Percentiles rank a stretch among this genome's conserved stretches.
Evolutionary conservation across 495 filamentous ascomycete genomes (phyloP).

Genomic region (Annulohypoxylon nitens): DNA sequence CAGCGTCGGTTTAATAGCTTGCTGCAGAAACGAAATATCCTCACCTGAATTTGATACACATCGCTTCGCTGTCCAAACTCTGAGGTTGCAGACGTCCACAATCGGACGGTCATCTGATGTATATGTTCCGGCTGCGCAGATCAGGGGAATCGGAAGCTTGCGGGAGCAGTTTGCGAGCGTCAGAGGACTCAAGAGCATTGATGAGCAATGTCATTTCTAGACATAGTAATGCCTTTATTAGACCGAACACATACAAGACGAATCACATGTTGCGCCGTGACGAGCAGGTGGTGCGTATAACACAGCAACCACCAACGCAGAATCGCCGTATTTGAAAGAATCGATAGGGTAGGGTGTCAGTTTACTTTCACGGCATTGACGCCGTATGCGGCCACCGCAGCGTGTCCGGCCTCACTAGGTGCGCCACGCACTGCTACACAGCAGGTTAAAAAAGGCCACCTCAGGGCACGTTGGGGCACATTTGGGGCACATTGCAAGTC

Average conservation of each 20-base stretch:
- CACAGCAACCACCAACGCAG: constrained; percentile 2
- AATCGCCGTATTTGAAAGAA: constrained; percentile 17
- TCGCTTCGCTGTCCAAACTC: constrained; percentile 17
- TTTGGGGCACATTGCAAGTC: constrained; percentile 7
- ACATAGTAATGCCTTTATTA: constrained; percentile 28
- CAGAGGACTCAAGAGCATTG: constrained; percentile 38
- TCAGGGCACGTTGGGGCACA: neutral
- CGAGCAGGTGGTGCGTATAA: constrained; percentile 2
- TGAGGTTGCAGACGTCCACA: constrained; percentile 25
- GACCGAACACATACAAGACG: constrained; percentile 26
- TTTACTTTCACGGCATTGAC: constrained; percentile 16
- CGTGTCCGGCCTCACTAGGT: constrained; percentile 15
- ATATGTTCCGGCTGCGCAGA: constrained; percentile 47
- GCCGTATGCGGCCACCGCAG: constrained; percentile 11
- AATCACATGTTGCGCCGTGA: constrained; percentile 8
- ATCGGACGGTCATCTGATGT: constrained; percentile 34
- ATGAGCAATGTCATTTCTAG: constrained; percentile 30
- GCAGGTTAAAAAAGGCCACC: constrained; percentile 4
- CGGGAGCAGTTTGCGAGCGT: constrained; percentile 43
- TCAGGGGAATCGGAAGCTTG: constrained; percentile 50
- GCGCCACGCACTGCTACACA: constrained; percentile 35
- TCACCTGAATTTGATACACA: constrained; percentile 27
- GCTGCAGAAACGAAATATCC: constrained; percentile 30
- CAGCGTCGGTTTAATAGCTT: constrained; percentile 30
- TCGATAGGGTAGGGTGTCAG: constrained; percentile 10